Evolutionary conservation across 2,329 filamentous ascomycete genomes (phyloP), one percentile per base, ranked within the genome.

Genomic region (Hypoxylon sp.): DNA sequence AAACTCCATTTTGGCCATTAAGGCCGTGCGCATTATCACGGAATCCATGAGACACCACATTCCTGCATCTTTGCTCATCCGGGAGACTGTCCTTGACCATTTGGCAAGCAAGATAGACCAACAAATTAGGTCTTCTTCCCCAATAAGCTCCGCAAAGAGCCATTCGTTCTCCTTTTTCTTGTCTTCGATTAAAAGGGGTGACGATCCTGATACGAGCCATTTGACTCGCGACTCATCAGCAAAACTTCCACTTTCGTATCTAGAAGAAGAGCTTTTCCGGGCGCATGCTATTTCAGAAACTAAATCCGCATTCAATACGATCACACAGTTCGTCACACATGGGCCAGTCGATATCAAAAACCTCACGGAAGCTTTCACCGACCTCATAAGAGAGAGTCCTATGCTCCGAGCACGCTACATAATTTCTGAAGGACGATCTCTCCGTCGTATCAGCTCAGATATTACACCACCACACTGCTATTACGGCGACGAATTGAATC

Each of bases 361-460:
- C 2, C n/a, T 42, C n/a, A 14, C 39, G 6, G 5, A 42, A 42
- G 39, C 39, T 42, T 42, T 42, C n/a, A 19, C 11, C n/a, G n/a
- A 19, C n/a, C 39, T 42, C 9, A 14, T 42, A 42, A n/a, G 39
- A 19, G 39, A 19, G 19, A 19, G 19, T 19, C 39, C 39, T 10
- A 42, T 42, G 6, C 39, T 42, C 39, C 39, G 39, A 42, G n/a
- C 39, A n/a, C 39, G 39, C 39, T 42, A 42, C 39, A 19, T 42
- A 8, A 3, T 42, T 17, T 42, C 39, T 19, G n/a, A 42, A 42
- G 39, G n/a, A 19, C 39, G 39, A 17, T n/a, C n/a, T 42, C 6
- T 42, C 9, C 39, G 39, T 42, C 39, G 19, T 42, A 42, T 42
- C 9, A 42, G 39, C 4, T 5, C 39, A 42, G 39, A 42, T 8